A percentile compares a stretch with the other conserved stretches of the same genome.
Evolutionary conservation across 805 yeast genomes (phyloP).

Genomic region (Tetrapisispora iriomotensis): DNA sequence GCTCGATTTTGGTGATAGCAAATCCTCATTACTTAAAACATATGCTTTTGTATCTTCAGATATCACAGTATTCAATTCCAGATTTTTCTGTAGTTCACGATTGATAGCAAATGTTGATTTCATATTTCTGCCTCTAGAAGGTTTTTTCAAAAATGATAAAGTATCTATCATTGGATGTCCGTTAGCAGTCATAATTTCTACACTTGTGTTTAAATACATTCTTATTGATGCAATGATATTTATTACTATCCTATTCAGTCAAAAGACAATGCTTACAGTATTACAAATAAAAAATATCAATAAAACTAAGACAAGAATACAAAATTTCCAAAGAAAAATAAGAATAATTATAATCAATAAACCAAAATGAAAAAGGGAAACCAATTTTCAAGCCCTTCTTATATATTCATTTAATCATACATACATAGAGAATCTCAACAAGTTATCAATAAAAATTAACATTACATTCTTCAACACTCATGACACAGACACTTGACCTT

Average conservation of each 20-base stretch:
- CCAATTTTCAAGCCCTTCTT: too few species aligned
- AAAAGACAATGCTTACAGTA: too few species aligned
- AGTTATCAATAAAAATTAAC: too few species aligned
- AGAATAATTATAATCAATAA: too few species aligned
- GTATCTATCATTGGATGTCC: conserved; percentile 7
- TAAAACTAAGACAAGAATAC: too few species aligned
- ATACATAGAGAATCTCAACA: too few species aligned
- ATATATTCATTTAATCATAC: too few species aligned
- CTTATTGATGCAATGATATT: background rate
- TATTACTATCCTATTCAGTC: background rate
- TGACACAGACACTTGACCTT: too few species aligned
- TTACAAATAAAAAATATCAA: too few species aligned
- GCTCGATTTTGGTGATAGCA: conserved; percentile 2
- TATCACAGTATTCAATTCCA: conserved; percentile 13
- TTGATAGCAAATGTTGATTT: conserved; percentile 9
- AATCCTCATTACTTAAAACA: background rate
- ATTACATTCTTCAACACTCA: too few species aligned
- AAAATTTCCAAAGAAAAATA: too few species aligned
- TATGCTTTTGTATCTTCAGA: background rate
- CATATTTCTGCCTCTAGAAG: conserved; percentile 13
- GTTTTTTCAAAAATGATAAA: conserved; percentile 15
- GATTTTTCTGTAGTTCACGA: conserved; percentile 16
- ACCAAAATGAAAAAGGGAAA: too few species aligned
- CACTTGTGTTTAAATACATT: background rate
- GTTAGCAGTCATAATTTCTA: background rate